Percentiles rank a stretch among this genome's conserved stretches.
phyloP scores from a whole-genome alignment of 129 eudicot genomes.

The Flaveria trinervia region DNA sequence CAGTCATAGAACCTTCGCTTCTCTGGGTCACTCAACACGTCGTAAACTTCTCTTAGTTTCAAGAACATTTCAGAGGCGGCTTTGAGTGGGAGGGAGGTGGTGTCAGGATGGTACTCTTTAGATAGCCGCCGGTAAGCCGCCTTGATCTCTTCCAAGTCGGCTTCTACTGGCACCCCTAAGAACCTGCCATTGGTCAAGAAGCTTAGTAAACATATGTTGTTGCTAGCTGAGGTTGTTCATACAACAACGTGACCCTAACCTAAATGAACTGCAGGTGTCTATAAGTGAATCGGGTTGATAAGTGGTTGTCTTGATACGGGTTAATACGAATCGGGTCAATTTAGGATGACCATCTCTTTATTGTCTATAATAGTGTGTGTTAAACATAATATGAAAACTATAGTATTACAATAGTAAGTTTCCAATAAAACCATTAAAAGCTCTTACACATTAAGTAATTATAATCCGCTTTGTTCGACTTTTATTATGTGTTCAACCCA shows the following conservation, averaged over 20 bases:
- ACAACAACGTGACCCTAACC: background rate
- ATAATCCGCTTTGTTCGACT: too few species aligned
- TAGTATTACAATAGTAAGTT: too few species aligned
- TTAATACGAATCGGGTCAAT: too few species aligned
- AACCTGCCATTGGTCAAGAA: slow-evolving; percentile 51
- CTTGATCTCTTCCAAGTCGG: slow-evolving; percentile 87
- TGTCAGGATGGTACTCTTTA: slow-evolving; percentile 94
- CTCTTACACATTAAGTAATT: too few species aligned
- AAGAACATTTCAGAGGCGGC: slow-evolving; percentile 80
- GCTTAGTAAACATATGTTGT: background rate
- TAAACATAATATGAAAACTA: too few species aligned
- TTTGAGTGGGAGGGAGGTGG: slow-evolving; percentile 83
- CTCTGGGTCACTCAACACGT: slow-evolving; percentile 65
- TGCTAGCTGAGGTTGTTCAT: background rate
- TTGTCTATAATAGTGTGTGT: too few species aligned
- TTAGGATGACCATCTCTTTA: too few species aligned
- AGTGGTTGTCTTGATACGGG: too few species aligned
- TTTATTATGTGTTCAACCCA: too few species aligned
- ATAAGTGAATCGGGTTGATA: too few species aligned
- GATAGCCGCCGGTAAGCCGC: slow-evolving; percentile 81
- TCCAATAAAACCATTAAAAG: too few species aligned
- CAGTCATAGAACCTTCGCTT: slow-evolving; percentile 85
- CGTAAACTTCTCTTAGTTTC: slow-evolving; percentile 70
- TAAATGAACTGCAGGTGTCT: too few species aligned
- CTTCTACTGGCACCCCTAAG: slow-evolving; percentile 75